Evolutionary conservation across 1,284 basidiomycete genomes (phyloP).

Genomic region (Cutaneotrichosporon curvatum): DNA sequence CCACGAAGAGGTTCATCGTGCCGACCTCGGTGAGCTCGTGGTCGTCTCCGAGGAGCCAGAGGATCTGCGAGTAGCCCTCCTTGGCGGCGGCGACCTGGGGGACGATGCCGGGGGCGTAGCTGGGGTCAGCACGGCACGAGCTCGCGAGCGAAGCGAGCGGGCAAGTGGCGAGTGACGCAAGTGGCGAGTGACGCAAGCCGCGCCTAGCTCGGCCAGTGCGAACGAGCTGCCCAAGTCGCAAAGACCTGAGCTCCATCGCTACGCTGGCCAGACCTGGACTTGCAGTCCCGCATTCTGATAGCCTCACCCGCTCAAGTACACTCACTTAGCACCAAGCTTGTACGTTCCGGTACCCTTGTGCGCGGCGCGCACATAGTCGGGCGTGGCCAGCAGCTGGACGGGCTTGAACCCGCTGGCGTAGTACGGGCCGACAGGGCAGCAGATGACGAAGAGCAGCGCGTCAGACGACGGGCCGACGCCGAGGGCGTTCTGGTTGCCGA

Average conservation of each 20-base stretch:
- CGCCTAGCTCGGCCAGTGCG: too few species aligned
- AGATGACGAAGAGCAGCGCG: slow-evolving; percentile 90
- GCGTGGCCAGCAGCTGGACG: slow-evolving; percentile 83
- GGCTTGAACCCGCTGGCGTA: slow-evolving; percentile 95
- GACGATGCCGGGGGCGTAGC: slow-evolving; percentile 79
- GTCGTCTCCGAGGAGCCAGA: slow-evolving; percentile 86
- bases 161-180: too few species aligned
- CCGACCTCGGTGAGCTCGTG: slow-evolving; percentile 75
- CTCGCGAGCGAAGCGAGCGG: not conserved
- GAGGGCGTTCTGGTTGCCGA: slow-evolving; percentile 82
- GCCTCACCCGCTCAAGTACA: too few species aligned
- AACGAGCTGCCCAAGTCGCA: too few species aligned
- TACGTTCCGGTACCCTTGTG: slow-evolving; percentile 88
- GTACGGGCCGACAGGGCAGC: slow-evolving; percentile 89
- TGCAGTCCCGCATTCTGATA: too few species aligned
- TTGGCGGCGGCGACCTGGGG: slow-evolving; percentile 79
- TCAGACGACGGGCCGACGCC: slow-evolving; percentile 82
- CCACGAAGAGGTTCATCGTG: slow-evolving; percentile 95
- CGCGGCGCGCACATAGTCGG: slow-evolving; percentile 79
- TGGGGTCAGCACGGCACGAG: slow-evolving; percentile 13
- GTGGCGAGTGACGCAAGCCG: too few species aligned
- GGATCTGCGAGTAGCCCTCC: slow-evolving; percentile 84
- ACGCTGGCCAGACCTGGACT: not conserved
- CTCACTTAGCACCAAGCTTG: slow-evolving; percentile 77
- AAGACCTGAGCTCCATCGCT: not conserved